phyloP scores from a whole-genome alignment of 345 rosid genomes.

The Boechera stricta region DNA sequence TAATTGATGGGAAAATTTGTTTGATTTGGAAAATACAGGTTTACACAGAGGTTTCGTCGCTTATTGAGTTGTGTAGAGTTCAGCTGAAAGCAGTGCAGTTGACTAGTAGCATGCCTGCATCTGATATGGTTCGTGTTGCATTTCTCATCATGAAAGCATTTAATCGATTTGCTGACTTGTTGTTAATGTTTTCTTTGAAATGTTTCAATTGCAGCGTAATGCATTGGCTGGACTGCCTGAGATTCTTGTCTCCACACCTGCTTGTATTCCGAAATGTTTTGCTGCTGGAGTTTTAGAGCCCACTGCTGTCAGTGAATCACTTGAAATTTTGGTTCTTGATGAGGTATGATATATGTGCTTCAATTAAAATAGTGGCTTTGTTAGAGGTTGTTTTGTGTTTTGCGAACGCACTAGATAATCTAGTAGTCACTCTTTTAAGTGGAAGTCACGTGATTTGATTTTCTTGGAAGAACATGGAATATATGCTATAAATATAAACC shows the following conservation, averaged over 20 bases:
- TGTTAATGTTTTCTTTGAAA: not conserved
- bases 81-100: conserved; percentile 74
- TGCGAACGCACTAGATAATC: not conserved
- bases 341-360: conserved; percentile 60
- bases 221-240: conserved; percentile 80
- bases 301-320: conserved; percentile 61
- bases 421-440: not conserved
- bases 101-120: conserved; percentile 67
- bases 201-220: conserved; percentile 55
- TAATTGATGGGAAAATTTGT: not conserved
- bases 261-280: conserved; percentile 82
- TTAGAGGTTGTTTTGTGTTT: not conserved
- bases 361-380: not conserved
- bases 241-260: conserved; percentile 80
- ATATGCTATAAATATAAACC: not conserved
- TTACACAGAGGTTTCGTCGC: conserved; percentile 61
- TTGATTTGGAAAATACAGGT: conserved; percentile 53
- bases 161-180: not conserved
- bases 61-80: conserved; percentile 78
- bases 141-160: not conserved
- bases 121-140: conserved; percentile 69
- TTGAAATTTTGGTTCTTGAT: conserved; percentile 85
- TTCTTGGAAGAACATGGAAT: not conserved
- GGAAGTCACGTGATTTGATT: conserved; percentile 1
- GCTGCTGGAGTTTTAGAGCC: conserved; percentile 71